phyloP scores from a whole-genome alignment of 2,329 filamentous ascomycete species.

The Alternaria panax region DNA sequence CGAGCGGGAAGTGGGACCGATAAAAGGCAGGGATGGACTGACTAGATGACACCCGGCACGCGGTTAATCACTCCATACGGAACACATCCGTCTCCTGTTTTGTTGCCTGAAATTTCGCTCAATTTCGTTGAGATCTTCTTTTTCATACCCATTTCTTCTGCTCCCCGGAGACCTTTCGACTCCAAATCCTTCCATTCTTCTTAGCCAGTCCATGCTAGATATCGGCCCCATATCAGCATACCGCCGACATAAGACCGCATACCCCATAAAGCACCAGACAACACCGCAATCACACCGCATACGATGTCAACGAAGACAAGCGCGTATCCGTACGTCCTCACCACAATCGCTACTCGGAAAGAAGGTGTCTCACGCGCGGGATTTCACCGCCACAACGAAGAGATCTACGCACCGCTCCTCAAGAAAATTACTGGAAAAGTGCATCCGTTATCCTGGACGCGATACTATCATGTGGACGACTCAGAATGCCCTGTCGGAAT shows the following conservation, averaged over 20 bases:
- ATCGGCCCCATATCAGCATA: conserved; percentile 1
- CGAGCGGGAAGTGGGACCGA: conserved; percentile 2
- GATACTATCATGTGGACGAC: conserved; percentile 24
- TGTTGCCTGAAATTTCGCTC: background rate
- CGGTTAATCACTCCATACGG: background rate
- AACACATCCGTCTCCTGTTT: conserved; percentile 2
- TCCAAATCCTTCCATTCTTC: background rate
- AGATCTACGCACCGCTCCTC: conserved; percentile 17
- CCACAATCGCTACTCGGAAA: conserved; percentile 22
- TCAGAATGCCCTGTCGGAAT: conserved; percentile 21
- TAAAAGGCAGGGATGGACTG: background rate
- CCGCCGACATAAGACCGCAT: background rate
- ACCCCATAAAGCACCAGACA: background rate
- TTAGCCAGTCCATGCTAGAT: background rate
- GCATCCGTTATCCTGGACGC: conserved; percentile 28
- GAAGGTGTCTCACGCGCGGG: conserved; percentile 20
- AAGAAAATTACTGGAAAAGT: conserved; percentile 21
- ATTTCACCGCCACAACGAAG: conserved; percentile 26
- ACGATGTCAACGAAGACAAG: conserved; percentile 2
- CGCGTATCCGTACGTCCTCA: conserved; percentile 24
- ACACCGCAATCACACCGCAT: background rate
- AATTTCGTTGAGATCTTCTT: background rate
- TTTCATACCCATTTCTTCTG: background rate
- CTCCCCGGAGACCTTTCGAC: background rate
- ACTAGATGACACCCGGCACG: conserved; percentile 4